phyloP scores from a whole-genome alignment of 2,329 filamentous ascomycete species.

The Nemania sp. region DNA sequence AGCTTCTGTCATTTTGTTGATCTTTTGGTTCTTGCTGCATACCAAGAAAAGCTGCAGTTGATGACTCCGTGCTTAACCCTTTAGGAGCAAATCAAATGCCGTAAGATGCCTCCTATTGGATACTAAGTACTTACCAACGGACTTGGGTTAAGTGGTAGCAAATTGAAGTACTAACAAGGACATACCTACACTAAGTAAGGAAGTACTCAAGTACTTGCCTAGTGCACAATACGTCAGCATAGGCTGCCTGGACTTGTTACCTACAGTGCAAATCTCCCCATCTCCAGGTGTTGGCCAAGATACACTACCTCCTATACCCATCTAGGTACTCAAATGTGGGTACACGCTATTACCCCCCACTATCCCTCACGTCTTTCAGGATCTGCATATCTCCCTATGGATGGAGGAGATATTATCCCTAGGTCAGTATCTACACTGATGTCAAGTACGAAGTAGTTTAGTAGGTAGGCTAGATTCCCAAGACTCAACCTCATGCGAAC shows the following conservation, averaged over 20 bases:
- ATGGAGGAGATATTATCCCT: no score
- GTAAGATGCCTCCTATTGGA: no score
- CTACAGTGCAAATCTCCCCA: no score
- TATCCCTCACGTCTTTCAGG: background rate
- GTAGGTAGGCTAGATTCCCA: background rate
- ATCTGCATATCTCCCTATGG: background rate
- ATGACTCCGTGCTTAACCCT: background rate
- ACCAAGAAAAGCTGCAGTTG: background rate
- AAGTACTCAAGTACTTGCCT: no score
- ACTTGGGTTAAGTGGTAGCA: no score
- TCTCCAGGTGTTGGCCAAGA: no score
- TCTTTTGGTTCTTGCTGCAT: background rate
- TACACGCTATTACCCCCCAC: slow-evolving; percentile 8
- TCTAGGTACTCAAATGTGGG: no score
- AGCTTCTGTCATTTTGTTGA: background rate
- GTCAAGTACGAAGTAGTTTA: background rate
- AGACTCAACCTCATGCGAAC: slow-evolving; percentile 11
- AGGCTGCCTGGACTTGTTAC: slow-evolving; percentile 16
- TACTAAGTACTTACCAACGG: no score
- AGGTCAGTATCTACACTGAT: background rate
- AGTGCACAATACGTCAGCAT: slow-evolving; percentile 18
- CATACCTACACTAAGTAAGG: background rate
- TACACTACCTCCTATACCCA: no score
- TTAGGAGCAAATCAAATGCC: no score
- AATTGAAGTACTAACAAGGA: no score